These are phyloP conservation scores for Gloeopeniophorella convolvens DNA, from an alignment of 768 basidiomycete species.

Conservation along the genomic window DNA sequence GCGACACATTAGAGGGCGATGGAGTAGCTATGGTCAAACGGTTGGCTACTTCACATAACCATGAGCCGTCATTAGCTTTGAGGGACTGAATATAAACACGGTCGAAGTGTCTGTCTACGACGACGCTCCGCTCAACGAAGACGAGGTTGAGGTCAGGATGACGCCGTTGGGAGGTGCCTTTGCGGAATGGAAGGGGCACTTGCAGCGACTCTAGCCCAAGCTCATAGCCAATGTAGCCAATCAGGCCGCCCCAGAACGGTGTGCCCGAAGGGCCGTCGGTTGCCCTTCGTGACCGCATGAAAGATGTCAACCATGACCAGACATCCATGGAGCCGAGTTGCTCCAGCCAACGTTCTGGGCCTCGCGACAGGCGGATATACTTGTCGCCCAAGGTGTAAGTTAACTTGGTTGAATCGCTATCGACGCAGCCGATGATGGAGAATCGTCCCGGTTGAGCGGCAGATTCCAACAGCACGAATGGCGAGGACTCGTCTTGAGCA, in stretches of 20 bases:
- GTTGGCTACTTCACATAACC: constrained; percentile 44
- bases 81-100: constrained; percentile 60
- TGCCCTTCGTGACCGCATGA: constrained; percentile 51
- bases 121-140: constrained; percentile 73
- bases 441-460: constrained; percentile 68
- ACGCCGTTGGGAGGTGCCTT: constrained; percentile 22
- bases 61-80: constrained; percentile 47
- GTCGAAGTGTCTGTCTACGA: constrained; percentile 50
- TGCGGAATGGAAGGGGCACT: constrained; percentile 33
- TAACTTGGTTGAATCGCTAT: constrained; percentile 47
- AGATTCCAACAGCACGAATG: constrained; percentile 71
- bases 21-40: constrained; percentile 27
- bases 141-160: constrained; percentile 72
- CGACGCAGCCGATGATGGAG: constrained; percentile 64
- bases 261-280: constrained; percentile 42
- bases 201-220: constrained; percentile 55
- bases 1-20: background rate
- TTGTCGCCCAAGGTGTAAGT: constrained; percentile 48
- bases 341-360: constrained; percentile 31
- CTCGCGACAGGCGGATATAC: constrained; percentile 40
- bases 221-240: constrained; percentile 78
- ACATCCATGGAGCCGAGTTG: constrained; percentile 46
- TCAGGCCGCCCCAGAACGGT: constrained; percentile 81
- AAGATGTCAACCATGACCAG: constrained; percentile 71
- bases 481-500: constrained; percentile 47